Evolutionary conservation across 2,329 filamentous ascomycete species (phyloP).

Genomic region (Orbilia ellipsospora): DNA sequence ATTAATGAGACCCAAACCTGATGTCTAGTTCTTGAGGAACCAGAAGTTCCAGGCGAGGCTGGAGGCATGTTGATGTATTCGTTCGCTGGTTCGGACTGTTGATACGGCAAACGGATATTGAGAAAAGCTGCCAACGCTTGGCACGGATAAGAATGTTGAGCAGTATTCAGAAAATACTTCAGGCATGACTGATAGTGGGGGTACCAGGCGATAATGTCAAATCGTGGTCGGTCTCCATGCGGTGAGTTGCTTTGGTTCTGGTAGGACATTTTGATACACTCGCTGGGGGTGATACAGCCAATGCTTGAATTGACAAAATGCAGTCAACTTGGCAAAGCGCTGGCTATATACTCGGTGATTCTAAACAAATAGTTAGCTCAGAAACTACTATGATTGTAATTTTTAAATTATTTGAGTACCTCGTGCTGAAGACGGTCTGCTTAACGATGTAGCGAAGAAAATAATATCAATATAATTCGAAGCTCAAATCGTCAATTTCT

Average conservation of each 20-base stretch:
- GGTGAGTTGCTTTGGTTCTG: conserved; percentile 27
- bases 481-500: neutral
- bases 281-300: too few relatives aligned
- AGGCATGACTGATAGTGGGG: conserved; percentile 90
- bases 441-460: too few relatives aligned
- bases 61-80: conserved; percentile 54
- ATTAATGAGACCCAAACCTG: conserved; percentile 74
- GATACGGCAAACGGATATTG: conserved; percentile 91
- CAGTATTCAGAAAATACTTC: conserved; percentile 89
- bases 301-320: too few relatives aligned
- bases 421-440: too few relatives aligned
- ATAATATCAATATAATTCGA: too few relatives aligned
- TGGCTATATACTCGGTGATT: too few relatives aligned
- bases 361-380: too few relatives aligned
- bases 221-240: conserved; percentile 60
- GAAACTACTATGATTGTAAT: too few relatives aligned
- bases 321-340: too few relatives aligned
- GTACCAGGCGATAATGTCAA: conserved; percentile 93
- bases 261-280: conserved; percentile 36
- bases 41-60: conserved; percentile 36
- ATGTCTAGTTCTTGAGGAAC: conserved; percentile 48
- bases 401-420: too few relatives aligned
- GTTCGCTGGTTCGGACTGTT: conserved; percentile 66
- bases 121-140: conserved; percentile 89
- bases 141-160: conserved; percentile 82